Evolutionary conservation across 148 eudicot species (phyloP).

Genomic region (Cornus kousa): DNA sequence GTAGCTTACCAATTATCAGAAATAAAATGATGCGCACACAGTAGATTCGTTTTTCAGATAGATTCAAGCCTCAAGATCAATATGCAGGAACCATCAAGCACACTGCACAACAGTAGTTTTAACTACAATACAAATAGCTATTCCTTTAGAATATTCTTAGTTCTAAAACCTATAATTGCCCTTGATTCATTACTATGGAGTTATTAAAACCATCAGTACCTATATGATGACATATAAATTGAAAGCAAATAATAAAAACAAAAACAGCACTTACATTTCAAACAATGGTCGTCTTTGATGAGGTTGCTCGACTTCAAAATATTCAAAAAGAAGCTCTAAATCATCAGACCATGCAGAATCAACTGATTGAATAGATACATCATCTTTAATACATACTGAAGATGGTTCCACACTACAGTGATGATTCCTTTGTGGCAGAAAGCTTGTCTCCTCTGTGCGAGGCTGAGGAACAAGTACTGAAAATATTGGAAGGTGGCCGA

Average conservation of each 20-base stretch:
- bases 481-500: slow-evolving; percentile 11
- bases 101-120: too few species aligned
- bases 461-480: slow-evolving; percentile 28
- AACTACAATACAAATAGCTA: too few species aligned
- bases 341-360: slow-evolving; percentile 15
- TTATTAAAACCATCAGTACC: not conserved
- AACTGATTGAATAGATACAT: not conserved
- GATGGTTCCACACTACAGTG: not conserved
- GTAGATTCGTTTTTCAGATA: too few species aligned
- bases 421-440: slow-evolving; percentile 4
- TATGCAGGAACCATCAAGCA: too few species aligned
- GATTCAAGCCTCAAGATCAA: too few species aligned
- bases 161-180: too few species aligned
- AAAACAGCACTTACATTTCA: slow-evolving; percentile 33
- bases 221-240: not conserved
- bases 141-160: too few species aligned
- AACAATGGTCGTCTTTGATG: slow-evolving; percentile 40
- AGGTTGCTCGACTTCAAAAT: slow-evolving; percentile 58
- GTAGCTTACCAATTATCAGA: not conserved
- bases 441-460: slow-evolving; percentile 5
- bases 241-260: not conserved
- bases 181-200: not conserved
- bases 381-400: slow-evolving; percentile 1
- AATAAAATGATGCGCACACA: not conserved
- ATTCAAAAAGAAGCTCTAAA: slow-evolving; percentile 45